A percentile compares a stretch with the other conserved stretches of the same genome.
Conservation (phyloP, 805 yeast species). For the Candida nonsorbophila region DNA sequence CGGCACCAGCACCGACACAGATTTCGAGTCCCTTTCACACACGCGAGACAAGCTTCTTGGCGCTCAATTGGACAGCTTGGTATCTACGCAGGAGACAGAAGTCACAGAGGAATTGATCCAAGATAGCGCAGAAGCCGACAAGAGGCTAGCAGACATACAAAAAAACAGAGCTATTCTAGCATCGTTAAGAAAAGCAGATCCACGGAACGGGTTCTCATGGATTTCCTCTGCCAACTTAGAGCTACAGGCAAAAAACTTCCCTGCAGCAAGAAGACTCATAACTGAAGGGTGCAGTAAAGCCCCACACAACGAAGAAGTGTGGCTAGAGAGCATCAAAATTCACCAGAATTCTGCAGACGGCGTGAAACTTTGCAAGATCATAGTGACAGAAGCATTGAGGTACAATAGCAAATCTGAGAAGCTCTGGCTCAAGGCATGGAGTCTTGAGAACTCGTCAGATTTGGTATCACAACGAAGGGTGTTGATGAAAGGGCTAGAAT, state of each 20-base stretch:
- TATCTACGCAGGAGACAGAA: conserved; percentile 13
- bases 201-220: conserved; percentile 74
- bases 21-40: too few relatives aligned
- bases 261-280: conserved; percentile 55
- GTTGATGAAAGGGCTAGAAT: conserved; percentile 67
- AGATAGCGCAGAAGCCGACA: conserved; percentile 8
- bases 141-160: conserved; percentile 49
- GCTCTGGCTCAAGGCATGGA: conserved; percentile 71
- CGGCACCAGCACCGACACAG: conserved; percentile 39
- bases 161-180: conserved; percentile 56
- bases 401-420: conserved; percentile 50
- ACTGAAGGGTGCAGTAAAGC: conserved; percentile 71
- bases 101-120: conserved; percentile 21
- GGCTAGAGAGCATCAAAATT: conserved; percentile 76
- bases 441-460: conserved; percentile 53
- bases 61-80: conserved; percentile 42
- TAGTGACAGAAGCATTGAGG: conserved; percentile 63
- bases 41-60: conserved; percentile 60
- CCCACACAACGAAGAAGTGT: conserved; percentile 63
- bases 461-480: conserved; percentile 47
- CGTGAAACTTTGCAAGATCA: conserved; percentile 42
- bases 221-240: conserved; percentile 82
- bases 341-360: conserved; percentile 42
- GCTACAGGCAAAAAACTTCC: conserved; percentile 51
- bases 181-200: conserved; percentile 69